These are phyloP conservation scores for Candida tibetensis DNA, from an alignment of 805 yeast species.

Conservation along the genomic window DNA sequence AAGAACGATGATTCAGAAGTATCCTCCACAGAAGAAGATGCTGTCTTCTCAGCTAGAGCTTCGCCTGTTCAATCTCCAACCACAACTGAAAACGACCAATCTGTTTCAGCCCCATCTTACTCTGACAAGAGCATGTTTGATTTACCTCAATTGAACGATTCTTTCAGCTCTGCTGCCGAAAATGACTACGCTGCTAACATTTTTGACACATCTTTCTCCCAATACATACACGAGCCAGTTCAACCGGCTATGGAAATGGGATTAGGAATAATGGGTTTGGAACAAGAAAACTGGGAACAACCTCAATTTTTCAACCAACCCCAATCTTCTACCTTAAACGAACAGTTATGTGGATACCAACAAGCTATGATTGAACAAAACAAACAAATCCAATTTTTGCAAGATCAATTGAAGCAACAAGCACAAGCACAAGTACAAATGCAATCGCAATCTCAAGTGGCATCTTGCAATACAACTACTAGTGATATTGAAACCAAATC, in stretches of 20 bases:
- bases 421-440: constrained; percentile 8
- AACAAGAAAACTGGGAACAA: constrained; percentile 14
- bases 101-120: constrained; percentile 4
- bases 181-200: constrained; percentile 14
- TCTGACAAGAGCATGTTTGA: constrained; percentile 9
- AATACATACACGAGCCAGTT: constrained; percentile 12
- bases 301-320: constrained; percentile 7
- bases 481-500: constrained; percentile 2
- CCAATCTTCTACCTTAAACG: constrained; percentile 6
- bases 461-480: constrained; percentile 1
- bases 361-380: constrained; percentile 23
- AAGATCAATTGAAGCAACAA: constrained; percentile 23
- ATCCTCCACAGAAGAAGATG: constrained; percentile 6
- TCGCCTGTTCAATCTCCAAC: constrained; percentile 7
- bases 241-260: constrained; percentile 14
- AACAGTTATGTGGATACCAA: constrained; percentile 15
- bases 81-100: background rate
- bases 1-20: constrained; percentile 10
- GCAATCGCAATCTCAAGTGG: background rate
- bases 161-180: constrained; percentile 16
- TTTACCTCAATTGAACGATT: constrained; percentile 15
- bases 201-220: constrained; percentile 7
- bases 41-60: constrained; percentile 5
- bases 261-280: constrained; percentile 29
- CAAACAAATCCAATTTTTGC: constrained; percentile 22